Evolutionary conservation across 805 yeast genomes (phyloP).

Genomic region (Nakazawaea ishiwadae): DNA sequence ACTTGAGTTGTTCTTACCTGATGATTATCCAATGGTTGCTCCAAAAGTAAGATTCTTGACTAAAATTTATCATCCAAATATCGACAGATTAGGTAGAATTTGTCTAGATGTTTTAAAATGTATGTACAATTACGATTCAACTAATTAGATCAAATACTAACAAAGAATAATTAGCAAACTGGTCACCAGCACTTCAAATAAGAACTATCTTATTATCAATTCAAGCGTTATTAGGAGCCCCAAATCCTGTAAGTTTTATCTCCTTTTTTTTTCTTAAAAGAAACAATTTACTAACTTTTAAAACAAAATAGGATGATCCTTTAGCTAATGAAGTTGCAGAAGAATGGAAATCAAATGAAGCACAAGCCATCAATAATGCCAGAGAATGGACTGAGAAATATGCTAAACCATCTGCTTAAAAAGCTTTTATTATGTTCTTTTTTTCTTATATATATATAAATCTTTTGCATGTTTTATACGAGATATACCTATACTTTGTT

Average conservation of each 20-base stretch:
- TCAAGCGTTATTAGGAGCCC: conserved; percentile 91
- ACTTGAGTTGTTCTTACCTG: conserved; percentile 86
- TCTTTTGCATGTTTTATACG: too few species aligned
- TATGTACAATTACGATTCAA: conserved; percentile 17
- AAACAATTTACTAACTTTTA: neutral
- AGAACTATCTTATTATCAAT: conserved; percentile 86
- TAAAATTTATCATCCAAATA: conserved; percentile 93
- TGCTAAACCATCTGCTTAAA: conserved; percentile 30
- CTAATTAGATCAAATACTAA: too few species aligned
- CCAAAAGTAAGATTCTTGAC: conserved; percentile 94
- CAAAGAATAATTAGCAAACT: conserved; percentile 46
- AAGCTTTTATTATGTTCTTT: neutral
- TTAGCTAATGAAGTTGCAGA: conserved; percentile 97
- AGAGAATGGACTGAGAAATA: conserved; percentile 64
- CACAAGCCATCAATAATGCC: conserved; percentile 77
- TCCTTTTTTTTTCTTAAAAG: neutral
- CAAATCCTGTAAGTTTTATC: conserved; percentile 57
- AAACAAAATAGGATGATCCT: conserved; percentile 66
- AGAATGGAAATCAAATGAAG: conserved; percentile 88
- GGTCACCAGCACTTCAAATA: conserved; percentile 98
- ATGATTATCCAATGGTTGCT: conserved; percentile 97
- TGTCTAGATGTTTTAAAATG: conserved; percentile 90
- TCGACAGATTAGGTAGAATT: conserved; percentile 91
- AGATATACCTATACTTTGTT: too few species aligned
- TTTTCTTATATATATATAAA: neutral